phyloP scores from a whole-genome alignment of 805 yeast genomes.

The Nakazawaea siamensis region DNA sequence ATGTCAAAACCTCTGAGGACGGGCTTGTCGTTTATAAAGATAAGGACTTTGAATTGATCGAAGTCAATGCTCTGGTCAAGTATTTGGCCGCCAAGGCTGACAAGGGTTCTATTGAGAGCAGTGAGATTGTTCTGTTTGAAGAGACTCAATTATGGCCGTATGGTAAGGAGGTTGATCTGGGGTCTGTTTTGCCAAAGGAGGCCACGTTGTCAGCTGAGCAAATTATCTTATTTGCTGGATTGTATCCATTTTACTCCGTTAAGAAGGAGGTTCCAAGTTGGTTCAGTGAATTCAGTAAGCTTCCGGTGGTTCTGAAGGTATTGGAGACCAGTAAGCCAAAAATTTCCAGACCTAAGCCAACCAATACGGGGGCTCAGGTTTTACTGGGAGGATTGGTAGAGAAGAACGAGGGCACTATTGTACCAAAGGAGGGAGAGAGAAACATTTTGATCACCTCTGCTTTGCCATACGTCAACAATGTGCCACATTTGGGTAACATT shows the following conservation, averaged over 20 bases:
- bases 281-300: constrained; percentile 31
- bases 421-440: constrained; percentile 65
- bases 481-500: constrained; percentile 96
- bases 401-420: constrained; percentile 25
- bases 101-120: constrained; percentile 21
- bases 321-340: constrained; percentile 34
- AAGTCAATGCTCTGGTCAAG: constrained; percentile 64
- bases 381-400: constrained; percentile 15
- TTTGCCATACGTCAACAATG: constrained; percentile 95
- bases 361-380: constrained; percentile 30
- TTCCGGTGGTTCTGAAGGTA: constrained; percentile 34
- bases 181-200: not conserved
- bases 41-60: constrained; percentile 41
- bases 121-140: constrained; percentile 28
- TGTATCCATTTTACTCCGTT: constrained; percentile 35
- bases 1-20: constrained; percentile 18
- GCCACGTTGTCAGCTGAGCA: constrained; percentile 35
- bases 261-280: constrained; percentile 22
- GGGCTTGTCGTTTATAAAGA: constrained; percentile 17
- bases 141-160: constrained; percentile 36
- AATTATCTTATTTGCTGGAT: constrained; percentile 50
- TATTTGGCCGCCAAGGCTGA: constrained; percentile 39
- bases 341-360: constrained; percentile 29
- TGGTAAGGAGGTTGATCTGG: constrained; percentile 21
- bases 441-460: constrained; percentile 93